phyloP scores from a whole-genome alignment of 2,329 filamentous ascomycete genomes.

The Epichloe sibirici region DNA sequence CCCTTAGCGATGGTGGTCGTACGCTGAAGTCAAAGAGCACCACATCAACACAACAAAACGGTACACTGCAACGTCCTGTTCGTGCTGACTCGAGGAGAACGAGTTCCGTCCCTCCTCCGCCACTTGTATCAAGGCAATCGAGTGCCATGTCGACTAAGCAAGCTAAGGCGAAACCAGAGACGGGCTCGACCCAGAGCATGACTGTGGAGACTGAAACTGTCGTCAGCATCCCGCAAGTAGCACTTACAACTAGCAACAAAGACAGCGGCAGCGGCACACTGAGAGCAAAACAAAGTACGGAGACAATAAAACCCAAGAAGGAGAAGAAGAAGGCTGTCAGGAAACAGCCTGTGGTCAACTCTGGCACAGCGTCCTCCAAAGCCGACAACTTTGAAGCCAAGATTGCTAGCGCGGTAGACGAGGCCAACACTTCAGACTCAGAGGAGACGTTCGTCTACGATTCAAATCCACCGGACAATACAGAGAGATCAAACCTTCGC shows the following conservation, averaged over 20 bases:
- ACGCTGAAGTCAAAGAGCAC: slow-evolving; percentile 35
- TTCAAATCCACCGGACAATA: slow-evolving; percentile 71
- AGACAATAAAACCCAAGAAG: slow-evolving; percentile 90
- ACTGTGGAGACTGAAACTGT: slow-evolving; percentile 97
- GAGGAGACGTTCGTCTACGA: slow-evolving; percentile 99
- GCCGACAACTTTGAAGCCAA: slow-evolving; percentile 97
- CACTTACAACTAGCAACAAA: slow-evolving; percentile 54
- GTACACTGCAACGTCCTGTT: slow-evolving; percentile 52
- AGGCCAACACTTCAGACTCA: slow-evolving; percentile 91
- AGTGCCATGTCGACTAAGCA: slow-evolving; percentile 51
- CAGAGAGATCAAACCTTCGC: slow-evolving; percentile 49
- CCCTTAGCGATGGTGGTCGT: slow-evolving; percentile 26
- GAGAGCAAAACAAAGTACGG: slow-evolving; percentile 78
- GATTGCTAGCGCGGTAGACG: slow-evolving; percentile 89
- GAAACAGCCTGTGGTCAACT: slow-evolving; percentile 59
- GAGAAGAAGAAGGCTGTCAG: slow-evolving; percentile 72
- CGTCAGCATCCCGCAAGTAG: slow-evolving; percentile 74
- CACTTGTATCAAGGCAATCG: slow-evolving; percentile 51
- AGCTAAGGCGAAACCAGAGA: slow-evolving; percentile 57
- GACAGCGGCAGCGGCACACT: slow-evolving; percentile 60
- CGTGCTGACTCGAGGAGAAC: slow-evolving; percentile 29
- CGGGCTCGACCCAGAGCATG: slow-evolving; percentile 73
- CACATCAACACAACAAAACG: slow-evolving; percentile 40
- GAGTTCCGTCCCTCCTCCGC: slow-evolving; percentile 38
- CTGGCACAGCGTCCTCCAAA: slow-evolving; percentile 74